Evolutionary conservation across 2,329 filamentous ascomycete genomes (phyloP), one percentile per base, ranked within the genome.

Genomic region (Ploettnerulaceae sp.): DNA sequence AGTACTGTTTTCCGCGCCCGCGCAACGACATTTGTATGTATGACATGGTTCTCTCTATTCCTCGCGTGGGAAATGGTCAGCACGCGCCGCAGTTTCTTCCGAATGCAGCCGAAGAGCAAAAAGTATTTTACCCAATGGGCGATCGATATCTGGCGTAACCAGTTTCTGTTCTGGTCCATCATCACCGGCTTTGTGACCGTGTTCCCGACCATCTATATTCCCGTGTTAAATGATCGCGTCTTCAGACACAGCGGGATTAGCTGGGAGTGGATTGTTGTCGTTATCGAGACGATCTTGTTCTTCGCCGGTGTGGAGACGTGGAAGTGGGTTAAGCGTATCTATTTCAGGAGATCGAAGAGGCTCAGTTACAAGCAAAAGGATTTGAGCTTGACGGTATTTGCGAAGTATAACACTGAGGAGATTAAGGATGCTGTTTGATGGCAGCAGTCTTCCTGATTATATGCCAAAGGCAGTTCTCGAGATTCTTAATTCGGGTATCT

Each of bases 61-160:
- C 71, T 87, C 4, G 85, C 86, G 0, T 89, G 85, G 85, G 84
- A 89, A 64, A 84, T 87, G 75, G 73, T 87, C 49, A 75, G 86
- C 58, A 76, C 84, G 67, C 80, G 84, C 17, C 77, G 82, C 33
- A 82, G 77, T 6, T 86, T 89, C 70, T 89, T 89, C 75, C 74
- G 76, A 57, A 85, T 88, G 79, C 77, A 85, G 58, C 79, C 82
- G 0, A 70, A 71, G 12, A 76, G 73, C 18, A 79, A 75, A 58
- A 69, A 67, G 47, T 78, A 80, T 61, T 72, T 82, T 47, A 81
- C 78, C 0, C 78, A 84, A 58, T 87, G 82, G 81, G 73, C 79
- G 58, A 57, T 72, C 48, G 81, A 85, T 57, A 71, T 87, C 39
- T 86, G 82, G 82, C 70, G 77, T 52, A 89, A 89, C 69, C 71